Base-by-base conservation (phyloP, 2,329 filamentous ascomycete genomes). In the Phialophora tarda region DNA sequence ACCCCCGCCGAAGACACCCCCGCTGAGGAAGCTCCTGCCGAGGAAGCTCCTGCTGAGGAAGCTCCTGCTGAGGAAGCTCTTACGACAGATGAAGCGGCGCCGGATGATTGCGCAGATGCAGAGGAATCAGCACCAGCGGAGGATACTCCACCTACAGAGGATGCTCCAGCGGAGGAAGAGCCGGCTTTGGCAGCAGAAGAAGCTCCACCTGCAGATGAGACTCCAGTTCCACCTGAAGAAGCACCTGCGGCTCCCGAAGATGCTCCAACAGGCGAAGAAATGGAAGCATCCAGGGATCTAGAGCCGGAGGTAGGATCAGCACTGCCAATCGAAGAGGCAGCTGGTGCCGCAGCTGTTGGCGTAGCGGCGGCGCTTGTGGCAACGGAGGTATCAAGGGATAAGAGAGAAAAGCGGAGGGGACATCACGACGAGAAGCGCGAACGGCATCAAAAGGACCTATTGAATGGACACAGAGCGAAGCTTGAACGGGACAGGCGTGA, bases 401-500 rank as follows among this genome's bases (percentile, higher is more conserved):
- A 51, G 7, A 68, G 53, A 48, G 56, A 70, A 67, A 66, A 63
- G 65, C 62, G 69, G 50, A 64, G 64, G 44, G 54, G 53, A 41
- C 63, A 72, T 62, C 63, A 66, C 23, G 51, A 62, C 63, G 63
- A 71, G 41, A 47, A 59, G 55, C 60, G 61, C 3, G 63, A 59
- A 60, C 53, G 62, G 12, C 54, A 61, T 10, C 59, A 61, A 6
- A 51, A 61, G 69, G 58, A 68, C 63, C 62, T 57, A 65, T 34
- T 66, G 67, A 53, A 71, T 60, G 59, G 70, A 60, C 59, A 74
- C 70, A 61, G 77, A 77, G 64, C 75, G 74, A 48, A 70, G 74
- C 28, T 74, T 72, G 32, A 75, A 74, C 30, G 73, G 74, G 48
- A 65, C 72, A 44, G 75, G 77, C n/a, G 74, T 66, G 47, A 74